Evolutionary conservation across 345 rosid species (phyloP).

Genomic region (Sapria himalayana): DNA sequence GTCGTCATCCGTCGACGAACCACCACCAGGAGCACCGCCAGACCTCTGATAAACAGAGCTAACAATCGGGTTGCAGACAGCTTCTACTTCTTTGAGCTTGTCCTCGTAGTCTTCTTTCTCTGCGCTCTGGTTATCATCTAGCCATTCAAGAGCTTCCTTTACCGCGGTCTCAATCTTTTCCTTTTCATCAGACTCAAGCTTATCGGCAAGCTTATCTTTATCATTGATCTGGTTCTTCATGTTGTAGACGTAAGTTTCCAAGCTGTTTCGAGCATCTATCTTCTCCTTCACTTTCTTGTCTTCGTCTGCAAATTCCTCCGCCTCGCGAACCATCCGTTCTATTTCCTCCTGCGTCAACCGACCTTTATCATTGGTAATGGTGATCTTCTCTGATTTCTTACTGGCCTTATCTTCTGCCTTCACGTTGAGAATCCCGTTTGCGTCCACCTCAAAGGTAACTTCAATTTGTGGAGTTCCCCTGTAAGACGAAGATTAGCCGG

Average conservation of each 20-base stretch:
- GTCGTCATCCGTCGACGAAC: slow-evolving; percentile 14
- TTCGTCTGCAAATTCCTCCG: slow-evolving; percentile 91
- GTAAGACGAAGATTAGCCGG: slow-evolving; percentile 7
- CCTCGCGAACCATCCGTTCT: slow-evolving; percentile 81
- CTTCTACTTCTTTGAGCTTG: slow-evolving; percentile 92
- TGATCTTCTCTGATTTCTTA: slow-evolving; percentile 77
- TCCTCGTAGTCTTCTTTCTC: slow-evolving; percentile 89
- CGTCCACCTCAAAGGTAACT: slow-evolving; percentile 89
- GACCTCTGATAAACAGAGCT: slow-evolving; percentile 63
- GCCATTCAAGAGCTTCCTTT: slow-evolving; percentile 93
- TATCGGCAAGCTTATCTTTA: slow-evolving; percentile 91
- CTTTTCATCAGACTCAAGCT: slow-evolving; percentile 77
- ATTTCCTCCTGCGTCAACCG: slow-evolving; percentile 94
- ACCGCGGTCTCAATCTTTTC: slow-evolving; percentile 60
- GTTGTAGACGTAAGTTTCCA: slow-evolving; percentile 82
- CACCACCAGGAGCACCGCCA: slow-evolving; percentile 62
- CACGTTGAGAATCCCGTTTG: slow-evolving; percentile 80
- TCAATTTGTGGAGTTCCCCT: slow-evolving; percentile 97
- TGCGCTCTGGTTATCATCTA: slow-evolving; percentile 70
- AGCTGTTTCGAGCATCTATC: slow-evolving; percentile 73
- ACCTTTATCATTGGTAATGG: slow-evolving; percentile 90
- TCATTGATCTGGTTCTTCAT: slow-evolving; percentile 87
- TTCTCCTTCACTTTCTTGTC: slow-evolving; percentile 89
- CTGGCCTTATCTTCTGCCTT: slow-evolving; percentile 87
- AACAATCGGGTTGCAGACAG: slow-evolving; percentile 84